phyloP scores from a whole-genome alignment of 352 stramenopile species.

The Pythium grandisporangium region DNA sequence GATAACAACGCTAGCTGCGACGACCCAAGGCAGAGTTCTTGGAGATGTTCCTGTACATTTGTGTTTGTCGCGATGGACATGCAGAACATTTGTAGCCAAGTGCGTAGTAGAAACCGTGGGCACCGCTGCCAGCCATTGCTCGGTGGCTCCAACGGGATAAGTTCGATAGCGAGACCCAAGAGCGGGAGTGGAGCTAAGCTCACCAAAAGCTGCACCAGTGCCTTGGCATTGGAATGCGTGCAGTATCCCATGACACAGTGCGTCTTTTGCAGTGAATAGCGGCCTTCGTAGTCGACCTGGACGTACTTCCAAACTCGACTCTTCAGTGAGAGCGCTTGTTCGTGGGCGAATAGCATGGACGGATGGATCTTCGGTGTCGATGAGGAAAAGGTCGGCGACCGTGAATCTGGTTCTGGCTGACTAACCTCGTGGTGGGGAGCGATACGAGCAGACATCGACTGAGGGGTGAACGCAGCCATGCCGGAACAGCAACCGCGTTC shows the following conservation, averaged over 20 bases:
- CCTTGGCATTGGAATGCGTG: not conserved
- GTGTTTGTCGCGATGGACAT: slow-evolving; percentile 6
- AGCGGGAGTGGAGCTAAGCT: not conserved
- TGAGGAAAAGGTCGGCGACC: no score
- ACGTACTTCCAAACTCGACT: not conserved
- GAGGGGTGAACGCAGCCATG: no score
- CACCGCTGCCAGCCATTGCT: slow-evolving; percentile 1
- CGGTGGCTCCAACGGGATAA: slow-evolving; percentile 2
- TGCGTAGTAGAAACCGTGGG: slow-evolving; percentile 16
- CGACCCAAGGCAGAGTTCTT: slow-evolving; percentile 13
- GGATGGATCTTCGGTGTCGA: no score
- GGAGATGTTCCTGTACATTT: slow-evolving; percentile 15
- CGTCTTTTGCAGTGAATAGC: slow-evolving; percentile 8
- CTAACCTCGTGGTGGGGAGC: no score
- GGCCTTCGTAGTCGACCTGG: slow-evolving; percentile 4
- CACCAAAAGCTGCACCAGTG: not conserved
- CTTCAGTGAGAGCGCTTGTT: no score
- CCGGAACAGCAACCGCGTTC: no score
- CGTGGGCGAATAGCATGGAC: no score
- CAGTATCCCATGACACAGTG: slow-evolving; percentile 1
- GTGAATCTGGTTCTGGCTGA: no score
- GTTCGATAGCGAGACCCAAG: not conserved
- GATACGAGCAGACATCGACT: no score
- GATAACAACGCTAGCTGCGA: slow-evolving; percentile 5
- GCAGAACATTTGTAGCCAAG: slow-evolving; percentile 11